Evolutionary conservation across 345 rosid species (phyloP), one percentile per base, ranked within the genome.

Genomic region (Ceriops decandra): DNA sequence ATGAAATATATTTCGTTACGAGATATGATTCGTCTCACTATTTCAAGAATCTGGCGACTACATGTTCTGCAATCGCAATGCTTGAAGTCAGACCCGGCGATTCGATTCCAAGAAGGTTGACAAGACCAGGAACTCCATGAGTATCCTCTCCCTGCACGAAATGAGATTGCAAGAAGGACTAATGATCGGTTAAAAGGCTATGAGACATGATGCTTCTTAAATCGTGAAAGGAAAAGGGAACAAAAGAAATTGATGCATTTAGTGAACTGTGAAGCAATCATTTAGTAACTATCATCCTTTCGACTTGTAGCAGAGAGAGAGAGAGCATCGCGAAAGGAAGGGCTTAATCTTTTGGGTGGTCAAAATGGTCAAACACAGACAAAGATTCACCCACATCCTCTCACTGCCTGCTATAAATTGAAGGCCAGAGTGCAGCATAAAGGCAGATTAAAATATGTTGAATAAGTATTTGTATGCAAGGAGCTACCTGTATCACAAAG

Each of bases 11-110:
- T 42, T 42, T 13, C 49, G 1, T 7, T 1, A 7, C 36, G 36
- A 33, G 9, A 33, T 42, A 2, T 42, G 16, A 42, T 11, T 13
- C 49, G 49, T 56, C 28, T 24, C 59, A 57, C 77, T 75, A 73
- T 52, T 72, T 63, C 70, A 68, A 71, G 82, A 85, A 82, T 75
- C 77, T 89, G 77, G 84, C 65, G 68, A 82, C 91, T 62, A 88
- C 24, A 80, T 85, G 72, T 74, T 93, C 96, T 57, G 96, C 97
- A 69, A 93, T 91, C 1, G 97, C 96, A 85, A 93, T 63, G 85
- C 98, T 89, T 69, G 96, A 85, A 32, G 98, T 93, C 58, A 93
- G 76, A 63, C 98, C 98, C n/a, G 98, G 98, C 0, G 98, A 89
- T 72, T 93, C 97, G 5, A 93, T 88, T 59, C 97, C 98, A 19